phyloP scores from a whole-genome alignment of 2,329 filamentous ascomycete genomes.

The Stagonosporopsis cucurbitacearum region DNA sequence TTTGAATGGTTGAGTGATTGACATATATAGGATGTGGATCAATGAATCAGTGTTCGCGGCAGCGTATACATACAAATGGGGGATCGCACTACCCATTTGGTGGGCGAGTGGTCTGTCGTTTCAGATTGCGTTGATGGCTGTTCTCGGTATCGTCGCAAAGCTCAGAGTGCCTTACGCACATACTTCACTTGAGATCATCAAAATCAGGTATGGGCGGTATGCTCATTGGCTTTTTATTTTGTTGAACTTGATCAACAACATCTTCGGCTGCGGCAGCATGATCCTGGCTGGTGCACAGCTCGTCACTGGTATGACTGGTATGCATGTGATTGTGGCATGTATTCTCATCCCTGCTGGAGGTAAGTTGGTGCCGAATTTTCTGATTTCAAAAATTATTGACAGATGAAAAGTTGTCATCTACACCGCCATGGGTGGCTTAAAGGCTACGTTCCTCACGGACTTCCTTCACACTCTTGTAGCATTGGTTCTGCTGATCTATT shows the following conservation, averaged over 20 bases:
- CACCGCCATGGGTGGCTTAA: conserved; percentile 75
- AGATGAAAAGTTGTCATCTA: conserved; percentile 80
- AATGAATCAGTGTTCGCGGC: conserved; percentile 23
- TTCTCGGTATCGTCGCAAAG: conserved; percentile 32
- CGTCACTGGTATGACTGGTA: conserved; percentile 62
- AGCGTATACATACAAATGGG: conserved; percentile 36
- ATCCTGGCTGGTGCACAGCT: conserved; percentile 81
- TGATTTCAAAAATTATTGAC: conserved; percentile 56
- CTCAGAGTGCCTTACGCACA: conserved; percentile 31
- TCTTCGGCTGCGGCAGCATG: conserved; percentile 81
- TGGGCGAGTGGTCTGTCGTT: conserved; percentile 32
- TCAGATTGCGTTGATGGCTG: conserved; percentile 34
- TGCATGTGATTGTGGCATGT: conserved; percentile 20
- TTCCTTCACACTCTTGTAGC: conserved; percentile 83
- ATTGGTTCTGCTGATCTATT: conserved; percentile 75
- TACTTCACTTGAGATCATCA: conserved; percentile 71
- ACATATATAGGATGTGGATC: conserved; percentile 22
- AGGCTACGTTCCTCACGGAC: conserved; percentile 71
- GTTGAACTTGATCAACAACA: conserved; percentile 80
- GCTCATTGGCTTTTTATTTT: conserved; percentile 79
- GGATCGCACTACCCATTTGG: conserved; percentile 35
- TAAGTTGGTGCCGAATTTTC: not conserved
- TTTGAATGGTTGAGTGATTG: not conserved
- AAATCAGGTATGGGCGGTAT: conserved; percentile 73
- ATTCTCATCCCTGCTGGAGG: conserved; percentile 18